phyloP scores from a whole-genome alignment of 2,329 filamentous ascomycete species.

The Drechslerella dactyloides region DNA sequence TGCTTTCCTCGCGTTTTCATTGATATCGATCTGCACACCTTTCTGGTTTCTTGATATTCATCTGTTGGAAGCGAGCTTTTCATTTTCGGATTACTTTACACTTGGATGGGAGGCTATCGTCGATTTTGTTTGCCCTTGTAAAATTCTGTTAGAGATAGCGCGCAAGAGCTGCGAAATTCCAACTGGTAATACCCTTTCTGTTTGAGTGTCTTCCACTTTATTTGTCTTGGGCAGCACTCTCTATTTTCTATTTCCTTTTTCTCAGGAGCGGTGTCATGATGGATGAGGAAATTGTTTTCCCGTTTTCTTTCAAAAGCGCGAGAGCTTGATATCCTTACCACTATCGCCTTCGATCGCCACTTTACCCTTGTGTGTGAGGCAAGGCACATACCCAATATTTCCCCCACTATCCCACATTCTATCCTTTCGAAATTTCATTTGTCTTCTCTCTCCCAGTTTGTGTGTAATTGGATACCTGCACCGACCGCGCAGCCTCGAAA shows the following conservation, averaged over 20 bases:
- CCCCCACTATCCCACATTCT: conserved; percentile 6
- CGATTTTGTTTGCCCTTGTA: conserved; percentile 45
- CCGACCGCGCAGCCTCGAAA: not conserved
- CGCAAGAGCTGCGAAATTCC: conserved; percentile 30
- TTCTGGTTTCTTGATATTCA: conserved; percentile 4
- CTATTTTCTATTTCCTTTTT: conserved; percentile 17
- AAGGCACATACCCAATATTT: conserved; percentile 19
- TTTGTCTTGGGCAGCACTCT: conserved; percentile 31
- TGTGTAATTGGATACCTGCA: conserved; percentile 35
- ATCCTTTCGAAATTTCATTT: conserved; percentile 19
- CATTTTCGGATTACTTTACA: conserved; percentile 46
- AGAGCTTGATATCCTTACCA: conserved; percentile 45
- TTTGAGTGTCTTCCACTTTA: conserved; percentile 30
- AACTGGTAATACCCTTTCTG: conserved; percentile 34
- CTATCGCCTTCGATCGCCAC: conserved; percentile 4
- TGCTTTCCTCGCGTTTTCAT: not conserved
- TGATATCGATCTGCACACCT: not conserved
- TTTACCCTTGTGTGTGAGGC: conserved; percentile 20
- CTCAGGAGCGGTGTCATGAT: conserved; percentile 40
- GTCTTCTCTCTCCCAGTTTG: conserved; percentile 22
- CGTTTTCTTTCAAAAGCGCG: conserved; percentile 15
- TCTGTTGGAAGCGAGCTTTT: conserved; percentile 44
- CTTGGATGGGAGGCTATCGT: conserved; percentile 46
- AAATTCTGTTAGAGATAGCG: conserved; percentile 48
- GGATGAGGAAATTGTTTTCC: conserved; percentile 25